A percentile compares a stretch with the other conserved stretches of the same genome.
phyloP scores from a whole-genome alignment of 805 yeast species.

The Kazachstania africana region DNA sequence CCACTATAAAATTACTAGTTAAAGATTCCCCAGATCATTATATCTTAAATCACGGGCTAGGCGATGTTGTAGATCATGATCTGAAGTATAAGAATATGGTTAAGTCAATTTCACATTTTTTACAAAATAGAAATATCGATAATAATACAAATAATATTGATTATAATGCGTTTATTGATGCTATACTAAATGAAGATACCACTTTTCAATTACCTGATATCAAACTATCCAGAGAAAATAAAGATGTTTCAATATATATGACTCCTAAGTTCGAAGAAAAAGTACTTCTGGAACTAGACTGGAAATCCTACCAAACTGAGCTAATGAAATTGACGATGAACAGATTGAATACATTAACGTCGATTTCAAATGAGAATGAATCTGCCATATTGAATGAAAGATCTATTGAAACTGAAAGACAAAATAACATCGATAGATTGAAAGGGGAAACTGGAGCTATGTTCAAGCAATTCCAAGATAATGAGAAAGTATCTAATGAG shows the following conservation, averaged over 20 bases:
- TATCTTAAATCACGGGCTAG: slow-evolving; percentile 9
- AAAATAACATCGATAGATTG: slow-evolving; percentile 29
- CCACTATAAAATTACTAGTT: slow-evolving; percentile 36
- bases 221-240: not conserved
- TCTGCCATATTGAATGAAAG: slow-evolving; percentile 19
- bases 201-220: not conserved
- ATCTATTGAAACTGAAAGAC: slow-evolving; percentile 30
- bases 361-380: slow-evolving; percentile 13
- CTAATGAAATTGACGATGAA: slow-evolving; percentile 30
- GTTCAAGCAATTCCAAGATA: slow-evolving; percentile 27
- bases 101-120: slow-evolving; percentile 21
- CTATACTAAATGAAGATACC: not conserved
- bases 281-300: slow-evolving; percentile 5
- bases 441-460: slow-evolving; percentile 31
- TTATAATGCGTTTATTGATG: not conserved
- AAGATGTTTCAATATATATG: not conserved
- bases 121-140: slow-evolving; percentile 6
- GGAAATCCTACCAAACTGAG: slow-evolving; percentile 27
- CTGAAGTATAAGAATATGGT: slow-evolving; percentile 14
- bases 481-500: slow-evolving; percentile 14
- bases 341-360: slow-evolving; percentile 22
- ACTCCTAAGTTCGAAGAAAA: not conserved
- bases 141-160: slow-evolving; percentile 1
- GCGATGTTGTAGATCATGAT: slow-evolving; percentile 5
- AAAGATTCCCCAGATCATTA: slow-evolving; percentile 37